Conservation (phyloP, 768 basidiomycete genomes). For the Gymnopilus junonius region DNA sequence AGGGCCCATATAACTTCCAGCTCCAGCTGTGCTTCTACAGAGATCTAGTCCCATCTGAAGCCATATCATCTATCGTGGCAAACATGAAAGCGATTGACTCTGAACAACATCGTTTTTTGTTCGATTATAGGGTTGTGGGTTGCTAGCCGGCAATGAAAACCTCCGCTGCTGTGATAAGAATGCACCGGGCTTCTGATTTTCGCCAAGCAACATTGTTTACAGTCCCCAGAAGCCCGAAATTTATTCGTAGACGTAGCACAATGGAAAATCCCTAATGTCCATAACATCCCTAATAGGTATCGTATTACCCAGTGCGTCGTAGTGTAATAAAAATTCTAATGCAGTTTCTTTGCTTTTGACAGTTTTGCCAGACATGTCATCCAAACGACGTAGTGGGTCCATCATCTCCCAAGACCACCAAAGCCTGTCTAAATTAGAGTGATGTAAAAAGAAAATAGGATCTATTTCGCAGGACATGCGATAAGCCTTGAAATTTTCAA, state of each 20-base stretch:
- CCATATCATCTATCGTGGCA: neutral
- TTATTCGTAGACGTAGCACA: constrained; percentile 35
- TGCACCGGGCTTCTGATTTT: neutral
- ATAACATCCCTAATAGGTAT: constrained; percentile 35
- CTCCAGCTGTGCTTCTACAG: neutral
- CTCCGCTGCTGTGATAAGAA: neutral
- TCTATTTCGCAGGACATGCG: constrained; percentile 26
- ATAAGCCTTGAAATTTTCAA: neutral
- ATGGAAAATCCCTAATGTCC: constrained; percentile 29
- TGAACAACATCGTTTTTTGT: neutral
- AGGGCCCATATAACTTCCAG: too few species aligned
- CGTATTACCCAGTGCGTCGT: constrained; percentile 27
- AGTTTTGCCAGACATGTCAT: constrained; percentile 35
- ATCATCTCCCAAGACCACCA: constrained; percentile 44
- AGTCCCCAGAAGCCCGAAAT: neutral
- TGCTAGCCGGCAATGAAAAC: too few species aligned
- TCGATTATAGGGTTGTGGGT: neutral
- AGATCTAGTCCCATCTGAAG: neutral
- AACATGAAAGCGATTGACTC: too few species aligned
- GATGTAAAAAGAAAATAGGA: constrained; percentile 44
- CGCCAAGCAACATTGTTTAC: neutral
- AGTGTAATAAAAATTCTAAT: constrained; percentile 32
- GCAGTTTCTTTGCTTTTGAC: constrained; percentile 37
- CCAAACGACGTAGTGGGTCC: constrained; percentile 27
- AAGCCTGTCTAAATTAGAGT: constrained; percentile 43